Conservation (phyloP, 169 alveolate species). For the Ichthyophthirius multifiliis region DNA sequence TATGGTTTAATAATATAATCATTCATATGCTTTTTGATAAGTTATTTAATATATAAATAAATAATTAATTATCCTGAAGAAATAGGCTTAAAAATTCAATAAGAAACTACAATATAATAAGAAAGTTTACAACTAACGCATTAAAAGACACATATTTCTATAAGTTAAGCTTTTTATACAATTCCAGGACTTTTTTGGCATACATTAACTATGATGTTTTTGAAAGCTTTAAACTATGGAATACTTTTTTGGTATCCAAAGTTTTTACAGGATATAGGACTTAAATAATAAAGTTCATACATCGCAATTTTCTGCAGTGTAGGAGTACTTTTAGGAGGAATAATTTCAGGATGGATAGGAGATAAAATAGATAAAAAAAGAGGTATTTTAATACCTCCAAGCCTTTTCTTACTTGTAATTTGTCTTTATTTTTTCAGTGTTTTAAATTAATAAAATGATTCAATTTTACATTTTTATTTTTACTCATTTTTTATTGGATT, state of each 20-base stretch:
- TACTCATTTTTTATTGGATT: not conserved
- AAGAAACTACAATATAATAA: not conserved
- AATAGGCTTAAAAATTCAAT: not conserved
- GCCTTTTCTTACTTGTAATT: not conserved
- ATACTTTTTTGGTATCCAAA: not conserved
- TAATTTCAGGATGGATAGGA: not conserved
- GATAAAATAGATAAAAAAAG: not conserved
- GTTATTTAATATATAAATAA: not conserved
- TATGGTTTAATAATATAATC: not conserved
- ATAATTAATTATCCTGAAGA: not conserved
- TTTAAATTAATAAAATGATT: not conserved
- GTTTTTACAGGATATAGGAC: not conserved
- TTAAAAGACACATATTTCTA: not conserved
- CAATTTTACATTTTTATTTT: not conserved
- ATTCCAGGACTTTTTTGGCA: not conserved
- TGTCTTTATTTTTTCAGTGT: not conserved
- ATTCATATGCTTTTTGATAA: not conserved
- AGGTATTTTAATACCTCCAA: slow-evolving; percentile 1
- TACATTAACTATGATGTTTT: not conserved
- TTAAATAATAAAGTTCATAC: not conserved
- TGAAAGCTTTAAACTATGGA: not conserved
- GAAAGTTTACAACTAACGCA: not conserved
- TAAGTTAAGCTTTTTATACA: not conserved
- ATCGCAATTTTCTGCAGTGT: not conserved
- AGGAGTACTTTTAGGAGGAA: not conserved